Base-by-base conservation (phyloP, 306 rosid genomes). In the Dicorynia guianensis region DNA sequence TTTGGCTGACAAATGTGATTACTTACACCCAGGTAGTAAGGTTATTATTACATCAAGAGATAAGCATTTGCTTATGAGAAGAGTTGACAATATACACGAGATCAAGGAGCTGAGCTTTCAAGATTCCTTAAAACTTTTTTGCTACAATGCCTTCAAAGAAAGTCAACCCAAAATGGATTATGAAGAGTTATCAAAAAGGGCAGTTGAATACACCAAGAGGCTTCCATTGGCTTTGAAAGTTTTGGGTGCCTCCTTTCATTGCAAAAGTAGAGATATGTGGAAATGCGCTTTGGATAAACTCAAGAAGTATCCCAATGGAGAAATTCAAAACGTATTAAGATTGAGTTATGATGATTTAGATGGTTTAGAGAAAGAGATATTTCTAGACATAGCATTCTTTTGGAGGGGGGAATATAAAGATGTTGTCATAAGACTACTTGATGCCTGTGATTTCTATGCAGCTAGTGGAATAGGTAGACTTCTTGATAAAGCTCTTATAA, bases 401-500 rank as follows among this genome's bases (percentile, higher is more conserved):
- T 36, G 35, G 1, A 52, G 11, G 0, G 74, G 74, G 17, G 18
- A 3, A 15, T 0, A 1, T 11, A 7, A 0, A 6, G 39, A 7
- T 0, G 6, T 2, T 11, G 63, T 53, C 1, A 19, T 12, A 7
- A 42, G 8, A 7, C 6, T 18, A 11, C 40, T 80, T 14, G 76
- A 74, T 1, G n/a, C 19, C 8, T 74, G 33, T 67, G 80, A 72
- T 38, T 80, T 67, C 65, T 49, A 49, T 33, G 61, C 39, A 52
- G 5, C 0, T 11, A 74, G 67, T 59, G 71, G 67, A 6, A 13
- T 74, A 36, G 9, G 33, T 10, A 35, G 7, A 46, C 75, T 80
- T 34, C 19, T 1, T 19, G 79, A 80, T n/a, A 80, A 52, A 42
- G 66, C 76, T 35, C 61, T 80, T 6, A 34, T 80, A 39, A 39